Base-by-base conservation (phyloP, 1,284 basidiomycete species). In the Trichosporon faecale region DNA sequence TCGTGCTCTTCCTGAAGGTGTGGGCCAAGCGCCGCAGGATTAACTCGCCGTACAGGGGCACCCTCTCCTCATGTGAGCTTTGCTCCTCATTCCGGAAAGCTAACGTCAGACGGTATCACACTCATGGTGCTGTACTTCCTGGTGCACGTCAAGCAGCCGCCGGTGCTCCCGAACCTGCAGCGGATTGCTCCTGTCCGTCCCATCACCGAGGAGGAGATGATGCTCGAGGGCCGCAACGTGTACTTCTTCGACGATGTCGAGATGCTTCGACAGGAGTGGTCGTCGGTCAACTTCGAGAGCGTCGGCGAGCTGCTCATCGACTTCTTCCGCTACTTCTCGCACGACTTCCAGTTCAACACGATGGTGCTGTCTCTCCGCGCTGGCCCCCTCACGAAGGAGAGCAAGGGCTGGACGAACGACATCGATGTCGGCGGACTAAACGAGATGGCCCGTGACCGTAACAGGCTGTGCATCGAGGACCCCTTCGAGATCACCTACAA, bases 221-320 rank as follows among this genome's bases (percentile, higher is more conserved):
- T 93, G 85, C 87, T 96, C 71, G 89, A 90, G 78, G 92, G 89
- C 73, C 86, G 90, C 84, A 93, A 94, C 84, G 91, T 90, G 76
- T 95, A 94, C 89, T 99, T 99, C 85, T 99, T 98, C 82, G 96
- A 98, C 85, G 96, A 99, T 82, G 91, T 97, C 78, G 94, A 97
- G 77, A 83, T 80, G 64, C 86, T 99, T 66, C 89, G 93, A 72
- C 91, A 92, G 80, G 89, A 92, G 77, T 99, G 96, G 95, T 90
- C 90, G 77, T 95, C 93, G n/a, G 89, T 91, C 75, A 98, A 98
- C 84, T 89, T 88, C 68, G 95, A 99, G 77, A 91, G 88, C 75
- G 92, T 98, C 67, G 96, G 94, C 73, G 95, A 98, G 83, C 85
- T 99, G 89, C 86, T 99, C 81, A 93, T 98, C 80, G 96, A 98